Percentiles rank a stretch among this genome's conserved stretches.
Conservation (phyloP, 1,139 yeast genomes). For the Geotrichum aggregatum region DNA sequence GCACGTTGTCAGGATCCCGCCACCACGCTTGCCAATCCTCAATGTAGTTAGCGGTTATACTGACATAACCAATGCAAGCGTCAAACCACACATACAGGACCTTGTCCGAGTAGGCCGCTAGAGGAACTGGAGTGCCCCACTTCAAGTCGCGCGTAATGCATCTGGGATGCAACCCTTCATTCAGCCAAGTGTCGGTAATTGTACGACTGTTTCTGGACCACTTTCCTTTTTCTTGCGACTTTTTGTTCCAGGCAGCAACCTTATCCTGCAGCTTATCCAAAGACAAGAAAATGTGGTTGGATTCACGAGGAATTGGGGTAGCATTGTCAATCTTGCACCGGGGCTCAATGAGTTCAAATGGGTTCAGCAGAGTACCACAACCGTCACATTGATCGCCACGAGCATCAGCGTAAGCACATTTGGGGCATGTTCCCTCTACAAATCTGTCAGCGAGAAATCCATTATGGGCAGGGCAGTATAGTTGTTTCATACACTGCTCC, state of each 20-base stretch:
- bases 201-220: constrained; percentile 92
- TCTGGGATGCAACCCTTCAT: constrained; percentile 88
- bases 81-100: constrained; percentile 98
- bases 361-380: constrained; percentile 85
- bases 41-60: constrained; percentile 92
- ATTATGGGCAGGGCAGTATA: constrained; percentile 84
- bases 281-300: constrained; percentile 80
- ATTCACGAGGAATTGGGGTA: constrained; percentile 70
- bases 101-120: constrained; percentile 70
- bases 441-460: constrained; percentile 93
- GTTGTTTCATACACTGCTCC: constrained; percentile 82
- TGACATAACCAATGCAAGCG: constrained; percentile 93
- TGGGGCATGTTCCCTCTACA: constrained; percentile 97
- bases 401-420: constrained; percentile 91
- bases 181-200: constrained; percentile 89
- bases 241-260: constrained; percentile 66
- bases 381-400: constrained; percentile 99
- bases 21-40: constrained; percentile 85
- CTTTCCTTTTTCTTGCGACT: constrained; percentile 62
- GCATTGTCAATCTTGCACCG: constrained; percentile 89
- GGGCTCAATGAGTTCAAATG: constrained; percentile 88
- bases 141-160: constrained; percentile 94
- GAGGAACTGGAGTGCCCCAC: constrained; percentile 98
- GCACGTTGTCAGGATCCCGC: constrained; percentile 81
- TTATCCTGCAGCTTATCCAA: constrained; percentile 78